Base-by-base conservation (phyloP, 495 filamentous ascomycete genomes). In the Lindgomyces ingoldianus region DNA sequence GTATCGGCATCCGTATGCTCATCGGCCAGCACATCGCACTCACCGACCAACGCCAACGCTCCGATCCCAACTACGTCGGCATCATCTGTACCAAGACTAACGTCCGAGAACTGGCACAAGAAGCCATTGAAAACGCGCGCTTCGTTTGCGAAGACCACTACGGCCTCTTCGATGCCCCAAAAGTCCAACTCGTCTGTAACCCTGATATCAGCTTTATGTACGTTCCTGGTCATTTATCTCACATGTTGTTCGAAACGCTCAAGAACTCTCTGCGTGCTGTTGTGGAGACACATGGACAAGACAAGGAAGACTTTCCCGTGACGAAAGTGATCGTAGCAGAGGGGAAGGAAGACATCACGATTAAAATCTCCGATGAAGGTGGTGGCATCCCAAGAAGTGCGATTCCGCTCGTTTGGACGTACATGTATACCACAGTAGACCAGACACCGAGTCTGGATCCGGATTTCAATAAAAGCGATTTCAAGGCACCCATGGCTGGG, bases 111-210 rank as follows among this genome's bases (percentile, higher is more conserved):
- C 85, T 98, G 25, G 95, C 95, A 14, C 86, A 95, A 71, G 94
- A 98, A 77, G 94, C 94, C 44, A 96, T 98, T 72, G 94, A 98
- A 55, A 98, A 98, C 68, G 95, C 94, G 26, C 87, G 94, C 11
- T 98, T 98, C 69, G 94, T 98, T 21, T 98, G 94, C 75, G 95
- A 98, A 74, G 94, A 98, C 74, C 94, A 98, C 75, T 98, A 98
- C 74, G 95, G 94, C 66, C 81, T 98, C 33, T 98, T 98, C 72
- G 94, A 98, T 70, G 92, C 94, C 26, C 94, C 94, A 52, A 96
- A 96, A 75, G 87, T 98, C 60, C 92, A 96, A 77, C 87, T 98
- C 29, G 90, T 98, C 51, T 98, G 94, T 82, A 89, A 89, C 67
- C 89, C 91, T 12, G 87, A 93, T 70, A 79, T 98, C 67, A 87